Conservation (phyloP, 805 yeast genomes). For the Lachancea fermentati region DNA sequence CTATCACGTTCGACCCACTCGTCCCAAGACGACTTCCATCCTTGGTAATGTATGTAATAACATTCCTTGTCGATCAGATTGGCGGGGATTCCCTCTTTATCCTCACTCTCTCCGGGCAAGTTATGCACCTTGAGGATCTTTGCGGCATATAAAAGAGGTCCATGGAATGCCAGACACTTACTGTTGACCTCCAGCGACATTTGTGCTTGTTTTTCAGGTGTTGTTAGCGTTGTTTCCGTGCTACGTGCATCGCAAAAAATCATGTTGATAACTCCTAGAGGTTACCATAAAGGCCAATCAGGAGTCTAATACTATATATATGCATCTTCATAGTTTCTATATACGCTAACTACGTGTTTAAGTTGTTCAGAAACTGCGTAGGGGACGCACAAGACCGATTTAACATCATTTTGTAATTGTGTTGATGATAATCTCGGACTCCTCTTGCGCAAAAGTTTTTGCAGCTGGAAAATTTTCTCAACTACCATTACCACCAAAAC, state of each 20-base stretch:
- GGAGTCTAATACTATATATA: no score
- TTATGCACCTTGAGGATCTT: slow-evolving; percentile 62
- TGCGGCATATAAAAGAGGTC: slow-evolving; percentile 86
- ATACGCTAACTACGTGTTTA: no score
- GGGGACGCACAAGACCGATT: no score
- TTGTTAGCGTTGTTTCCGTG: not conserved
- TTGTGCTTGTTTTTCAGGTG: not conserved
- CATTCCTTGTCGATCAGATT: slow-evolving; percentile 35
- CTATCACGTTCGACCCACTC: slow-evolving; percentile 84
- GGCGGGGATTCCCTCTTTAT: slow-evolving; percentile 32
- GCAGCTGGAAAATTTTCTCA: not conserved
- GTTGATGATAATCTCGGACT: not conserved
- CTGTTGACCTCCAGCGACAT: slow-evolving; percentile 27
- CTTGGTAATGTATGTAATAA: slow-evolving; percentile 81
- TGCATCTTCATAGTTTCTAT: no score
- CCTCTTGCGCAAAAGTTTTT: not conserved
- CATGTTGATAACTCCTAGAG: no score
- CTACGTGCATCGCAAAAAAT: not conserved
- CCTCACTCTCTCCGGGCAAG: slow-evolving; percentile 30
- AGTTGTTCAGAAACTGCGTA: no score
- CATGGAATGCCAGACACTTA: slow-evolving; percentile 77
- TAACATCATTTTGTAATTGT: no score
- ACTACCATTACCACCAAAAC: not conserved
- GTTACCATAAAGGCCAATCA: no score
- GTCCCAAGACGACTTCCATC: slow-evolving; percentile 96